A percentile compares a stretch with the other conserved stretches of the same genome.
Conservation (phyloP, 73 alveolate genomes). For the Stentor coeruleus region DNA sequence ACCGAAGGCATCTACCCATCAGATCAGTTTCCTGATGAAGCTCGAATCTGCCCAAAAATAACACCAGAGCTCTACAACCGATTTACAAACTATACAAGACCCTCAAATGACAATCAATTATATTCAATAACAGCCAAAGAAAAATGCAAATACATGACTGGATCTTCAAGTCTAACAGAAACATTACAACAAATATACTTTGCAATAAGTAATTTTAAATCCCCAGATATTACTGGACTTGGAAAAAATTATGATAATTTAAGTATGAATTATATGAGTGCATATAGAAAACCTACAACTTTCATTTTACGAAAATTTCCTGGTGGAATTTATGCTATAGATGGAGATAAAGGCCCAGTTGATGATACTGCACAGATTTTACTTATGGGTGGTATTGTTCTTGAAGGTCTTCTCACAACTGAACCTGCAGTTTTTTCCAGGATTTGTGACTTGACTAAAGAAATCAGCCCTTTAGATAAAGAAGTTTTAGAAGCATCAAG, state of each 20-base stretch:
- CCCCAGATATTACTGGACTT: conserved; percentile 68
- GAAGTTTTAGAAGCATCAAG: conserved; percentile 56
- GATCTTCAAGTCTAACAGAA: conserved; percentile 61
- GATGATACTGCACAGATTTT: conserved; percentile 56
- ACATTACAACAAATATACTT: conserved; percentile 63
- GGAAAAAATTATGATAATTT: conserved; percentile 55
- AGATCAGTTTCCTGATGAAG: conserved; percentile 33
- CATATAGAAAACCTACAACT: conserved; percentile 74
- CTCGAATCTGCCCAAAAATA: conserved; percentile 30
- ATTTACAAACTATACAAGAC: conserved; percentile 37
- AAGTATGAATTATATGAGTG: conserved; percentile 73
- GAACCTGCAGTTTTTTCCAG: conserved; percentile 46
- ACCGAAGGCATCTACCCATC: conserved; percentile 41
- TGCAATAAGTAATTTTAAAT: conserved; percentile 57
- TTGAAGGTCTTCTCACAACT: conserved; percentile 69
- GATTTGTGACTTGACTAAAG: conserved; percentile 28
- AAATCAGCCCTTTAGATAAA: conserved; percentile 27
- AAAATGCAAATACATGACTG: conserved; percentile 27
- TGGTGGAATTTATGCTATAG: conserved; percentile 53
- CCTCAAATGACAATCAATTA: conserved; percentile 41
- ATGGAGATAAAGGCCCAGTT: conserved; percentile 70
- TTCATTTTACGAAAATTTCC: conserved; percentile 36
- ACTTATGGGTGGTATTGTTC: conserved; percentile 67
- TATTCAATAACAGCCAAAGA: conserved; percentile 27
- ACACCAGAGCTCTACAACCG: conserved; percentile 27